Base-by-base conservation (phyloP, 2,329 filamentous ascomycete genomes). In the Ceratocystis alfenasii region DNA sequence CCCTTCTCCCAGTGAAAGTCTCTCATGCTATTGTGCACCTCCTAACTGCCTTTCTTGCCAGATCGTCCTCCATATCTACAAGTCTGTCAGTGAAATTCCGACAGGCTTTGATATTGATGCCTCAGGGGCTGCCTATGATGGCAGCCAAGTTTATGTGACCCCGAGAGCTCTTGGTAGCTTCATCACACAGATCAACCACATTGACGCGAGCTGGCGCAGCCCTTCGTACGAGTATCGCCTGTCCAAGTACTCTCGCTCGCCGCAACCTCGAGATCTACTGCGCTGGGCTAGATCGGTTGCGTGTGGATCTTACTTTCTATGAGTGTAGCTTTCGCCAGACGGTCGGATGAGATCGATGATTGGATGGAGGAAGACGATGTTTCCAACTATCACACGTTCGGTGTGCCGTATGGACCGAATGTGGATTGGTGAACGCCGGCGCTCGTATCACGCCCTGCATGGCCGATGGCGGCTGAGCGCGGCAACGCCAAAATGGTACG, bases 21-120 rank as follows among this genome's bases (percentile, higher is more conserved):
- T 33, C 6, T 7, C 30, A 33, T 33, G 30, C 30, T 33, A 33
- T 17, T 59, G 10, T 20, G 6, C 6, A 46, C n/a, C 46, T 22
- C 20, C 2, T 17, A 62, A 71, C 62, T 1, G 15, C 3, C 17
- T 45, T 5, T 66, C 12, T 8, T 33, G 60, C 4, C 68, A 93
- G 79, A 90, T 95, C 70, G 90, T 95, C 25, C 80, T 95, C 36
- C 87, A 90, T 45, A 84, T 94, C 46, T 95, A 95, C 78, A 89
- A 90, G 71, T 91, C 87, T 0, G 77, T 95, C 59, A 87, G 88
- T 0, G 89, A 95, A 73, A 92, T 95, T 45, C 79, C 95, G 28
- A 90, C 90, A 2, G 90, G 90, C 0, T 95, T 95, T 70, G 90
- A 95, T 70, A 90, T 95, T 62, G 90, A 94, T 72, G 91, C 87